Base-by-base conservation (phyloP, 1,284 basidiomycete genomes). In the Neonothopanus nambi region DNA sequence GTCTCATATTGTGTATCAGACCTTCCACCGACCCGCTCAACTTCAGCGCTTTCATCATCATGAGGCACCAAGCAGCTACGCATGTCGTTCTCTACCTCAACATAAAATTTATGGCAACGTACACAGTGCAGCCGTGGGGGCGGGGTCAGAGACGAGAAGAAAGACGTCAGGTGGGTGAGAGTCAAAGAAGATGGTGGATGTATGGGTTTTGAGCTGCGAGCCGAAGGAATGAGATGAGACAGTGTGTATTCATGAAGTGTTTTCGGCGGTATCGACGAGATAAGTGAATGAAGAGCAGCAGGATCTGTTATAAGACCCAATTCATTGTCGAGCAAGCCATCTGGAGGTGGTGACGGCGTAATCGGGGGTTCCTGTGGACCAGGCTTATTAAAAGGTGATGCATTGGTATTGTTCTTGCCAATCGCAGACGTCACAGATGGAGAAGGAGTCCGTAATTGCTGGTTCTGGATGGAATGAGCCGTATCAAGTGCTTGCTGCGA, bases 101-200 rank as follows among this genome's bases (percentile, higher is more conserved):
- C 80, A 57, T 74, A 85, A 53, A 72, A 74, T 49, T 80, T 78
- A 66, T 91, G 88, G 65, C 89, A 91, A 3, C 89, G 78, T 20
- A 84, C 76, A 55, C 88, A 91, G 60, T 91, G 88, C 15, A 87
- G 70, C 42, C 71, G 69, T 3, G 85, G 85, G 0, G 89, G 88
- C 0, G 84, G 85, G 0, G 73, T 68, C 40, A 91, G 78, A 1
- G 73, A 66, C 3, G 76, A 66, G 62, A 87, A 87, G 68, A 89
- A 88, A 0, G 68, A 52, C 1, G 74, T 68, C 4, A 89, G 71
- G 12, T 75, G 66, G 23, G 73, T 65, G 7, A 82, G 67, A 0
- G 63, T 68, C 15, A 57, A 37, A 15, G 55, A 57, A 21, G 55
- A 54, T 12, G 55, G 55, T 17, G 51, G 47, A 33, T 57, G 36